A percentile compares a stretch with the other conserved stretches of the same genome.
Conservation (phyloP, 345 rosid genomes). For the Garcia nutans region DNA sequence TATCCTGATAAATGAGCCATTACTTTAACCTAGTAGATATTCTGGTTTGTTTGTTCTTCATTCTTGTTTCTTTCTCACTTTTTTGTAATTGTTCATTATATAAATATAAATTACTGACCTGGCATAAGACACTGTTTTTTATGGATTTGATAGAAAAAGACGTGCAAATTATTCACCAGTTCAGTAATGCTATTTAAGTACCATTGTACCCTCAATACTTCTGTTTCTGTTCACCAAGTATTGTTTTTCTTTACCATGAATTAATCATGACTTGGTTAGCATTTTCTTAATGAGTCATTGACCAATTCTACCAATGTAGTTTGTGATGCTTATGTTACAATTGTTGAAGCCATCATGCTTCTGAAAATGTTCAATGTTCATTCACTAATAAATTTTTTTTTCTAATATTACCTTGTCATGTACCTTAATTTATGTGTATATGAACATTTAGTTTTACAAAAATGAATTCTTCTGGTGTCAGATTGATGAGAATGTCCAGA, state of each 20-base stretch:
- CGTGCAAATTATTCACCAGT: too few relatives aligned
- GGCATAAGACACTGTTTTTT: too few relatives aligned
- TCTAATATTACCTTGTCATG: neutral
- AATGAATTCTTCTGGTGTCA: conserved; percentile 25
- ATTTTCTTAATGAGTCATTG: neutral
- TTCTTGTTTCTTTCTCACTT: too few relatives aligned
- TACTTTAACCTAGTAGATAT: too few relatives aligned
- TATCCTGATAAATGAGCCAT: too few relatives aligned
- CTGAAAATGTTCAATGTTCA: neutral
- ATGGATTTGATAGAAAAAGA: too few relatives aligned
- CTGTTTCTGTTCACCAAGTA: too few relatives aligned
- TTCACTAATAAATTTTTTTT: neutral
- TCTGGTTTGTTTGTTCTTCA: too few relatives aligned
- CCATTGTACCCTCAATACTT: neutral
- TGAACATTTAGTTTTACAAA: neutral
- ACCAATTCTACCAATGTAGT: neutral
- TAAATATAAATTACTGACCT: too few relatives aligned
- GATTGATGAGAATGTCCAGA: conserved; percentile 96
- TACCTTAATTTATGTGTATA: neutral
- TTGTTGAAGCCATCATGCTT: neutral
- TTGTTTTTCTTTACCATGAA: neutral
- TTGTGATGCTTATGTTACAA: neutral
- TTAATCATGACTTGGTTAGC: neutral
- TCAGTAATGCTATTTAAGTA: neutral
- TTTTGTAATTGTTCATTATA: too few relatives aligned